phyloP scores from a whole-genome alignment of 2,329 filamentous ascomycete species.

The Seiridium cupressi region DNA sequence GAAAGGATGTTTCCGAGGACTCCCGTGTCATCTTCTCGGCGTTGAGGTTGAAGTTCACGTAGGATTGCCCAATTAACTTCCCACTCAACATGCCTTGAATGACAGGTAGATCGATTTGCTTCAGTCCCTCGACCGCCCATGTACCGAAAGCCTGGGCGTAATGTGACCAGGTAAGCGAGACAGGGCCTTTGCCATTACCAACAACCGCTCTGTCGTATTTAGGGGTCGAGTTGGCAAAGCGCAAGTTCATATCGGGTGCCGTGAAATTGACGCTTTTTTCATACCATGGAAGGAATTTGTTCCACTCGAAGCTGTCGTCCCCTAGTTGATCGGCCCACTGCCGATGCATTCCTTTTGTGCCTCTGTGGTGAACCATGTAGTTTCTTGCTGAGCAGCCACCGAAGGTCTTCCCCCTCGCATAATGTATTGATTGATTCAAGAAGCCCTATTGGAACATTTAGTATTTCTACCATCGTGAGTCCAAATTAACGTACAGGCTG shows the following conservation, averaged over 20 bases:
- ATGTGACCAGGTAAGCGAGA: constrained; percentile 35
- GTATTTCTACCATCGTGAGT: too few species aligned
- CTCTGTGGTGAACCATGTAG: constrained; percentile 20
- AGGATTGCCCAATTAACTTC: constrained; percentile 35
- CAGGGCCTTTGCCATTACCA: constrained; percentile 28
- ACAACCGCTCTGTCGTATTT: constrained; percentile 13
- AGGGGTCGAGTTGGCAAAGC: constrained; percentile 19
- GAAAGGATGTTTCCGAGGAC: constrained; percentile 35
- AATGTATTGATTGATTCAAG: constrained; percentile 13
- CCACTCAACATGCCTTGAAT: constrained; percentile 35
- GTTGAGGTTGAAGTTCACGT: constrained; percentile 23
- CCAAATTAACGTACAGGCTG: constrained; percentile 13
- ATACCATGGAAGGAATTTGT: constrained; percentile 13
- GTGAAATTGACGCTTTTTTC: constrained; percentile 17
- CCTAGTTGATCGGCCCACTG: constrained; percentile 15
- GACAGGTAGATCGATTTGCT: constrained; percentile 30
- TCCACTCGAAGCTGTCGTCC: constrained; percentile 14
- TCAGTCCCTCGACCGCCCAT: constrained; percentile 32
- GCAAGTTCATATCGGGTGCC: constrained; percentile 6
- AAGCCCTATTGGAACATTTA: constrained; percentile 10
- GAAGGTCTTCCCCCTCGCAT: constrained; percentile 21
- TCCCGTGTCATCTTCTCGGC: constrained; percentile 20
- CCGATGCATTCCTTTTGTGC: constrained; percentile 7
- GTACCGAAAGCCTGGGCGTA: constrained; percentile 33
- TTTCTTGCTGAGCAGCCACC: constrained; percentile 20